These are phyloP conservation scores for Nakazawaea wyomingensis DNA, from an alignment of 805 yeast species.

Conservation along the genomic window DNA sequence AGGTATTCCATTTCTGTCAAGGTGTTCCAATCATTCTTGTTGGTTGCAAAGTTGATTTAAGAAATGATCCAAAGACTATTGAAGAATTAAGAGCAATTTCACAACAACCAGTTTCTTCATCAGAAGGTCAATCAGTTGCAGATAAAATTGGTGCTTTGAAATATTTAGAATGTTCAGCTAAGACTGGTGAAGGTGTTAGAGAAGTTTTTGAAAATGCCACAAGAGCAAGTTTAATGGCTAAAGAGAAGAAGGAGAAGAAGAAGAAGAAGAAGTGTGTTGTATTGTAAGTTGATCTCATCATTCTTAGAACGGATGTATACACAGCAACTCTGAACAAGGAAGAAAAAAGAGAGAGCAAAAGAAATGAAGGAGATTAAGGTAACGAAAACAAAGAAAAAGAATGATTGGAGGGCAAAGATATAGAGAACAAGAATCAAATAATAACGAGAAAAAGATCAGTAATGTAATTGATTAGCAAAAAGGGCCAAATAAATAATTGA, in stretches of 20 bases:
- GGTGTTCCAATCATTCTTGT: conserved; percentile 90
- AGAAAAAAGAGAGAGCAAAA: too few species aligned
- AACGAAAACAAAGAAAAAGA: too few species aligned
- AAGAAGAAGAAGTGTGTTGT: conserved; percentile 70
- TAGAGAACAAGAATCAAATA: too few species aligned
- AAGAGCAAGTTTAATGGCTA: conserved; percentile 76
- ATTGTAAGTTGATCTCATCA: conserved; percentile 39
- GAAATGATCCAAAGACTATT: conserved; percentile 74
- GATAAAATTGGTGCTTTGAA: conserved; percentile 83
- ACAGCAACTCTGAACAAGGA: too few species aligned
- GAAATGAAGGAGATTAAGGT: too few species aligned
- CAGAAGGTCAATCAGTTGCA: conserved; percentile 85
- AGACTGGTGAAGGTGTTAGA: conserved; percentile 85
- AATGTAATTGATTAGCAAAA: too few species aligned
- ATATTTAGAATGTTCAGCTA: conserved; percentile 90
- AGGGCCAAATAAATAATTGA: too few species aligned
- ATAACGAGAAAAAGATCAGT: too few species aligned
- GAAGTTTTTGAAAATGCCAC: conserved; percentile 93
- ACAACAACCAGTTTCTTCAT: conserved; percentile 73
- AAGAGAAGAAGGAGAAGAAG: conserved; percentile 50
- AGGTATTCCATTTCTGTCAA: conserved; percentile 89
- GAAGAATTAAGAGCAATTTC: conserved; percentile 70
- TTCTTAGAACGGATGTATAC: too few species aligned
- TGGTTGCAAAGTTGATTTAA: conserved; percentile 87
- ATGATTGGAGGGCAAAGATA: too few species aligned